phyloP scores from a whole-genome alignment of 768 basidiomycete species.

The Tylopilus rubrobrunneus region DNA sequence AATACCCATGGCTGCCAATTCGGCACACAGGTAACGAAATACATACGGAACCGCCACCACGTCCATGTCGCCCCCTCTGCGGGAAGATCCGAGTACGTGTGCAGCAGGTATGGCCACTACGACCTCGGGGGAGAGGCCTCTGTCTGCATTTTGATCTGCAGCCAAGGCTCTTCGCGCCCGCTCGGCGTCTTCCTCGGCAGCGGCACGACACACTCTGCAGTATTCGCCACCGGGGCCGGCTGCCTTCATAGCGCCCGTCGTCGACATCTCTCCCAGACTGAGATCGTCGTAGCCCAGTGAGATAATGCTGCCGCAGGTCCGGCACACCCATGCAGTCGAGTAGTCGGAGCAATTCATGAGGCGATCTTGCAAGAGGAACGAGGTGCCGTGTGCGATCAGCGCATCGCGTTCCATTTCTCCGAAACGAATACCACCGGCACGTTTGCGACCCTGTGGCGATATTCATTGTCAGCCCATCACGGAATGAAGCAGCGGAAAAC shows the following conservation, averaged over 20 bases:
- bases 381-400: slow-evolving; percentile 96
- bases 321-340: slow-evolving; percentile 98
- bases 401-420: slow-evolving; percentile 99
- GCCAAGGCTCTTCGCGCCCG: slow-evolving; percentile 54
- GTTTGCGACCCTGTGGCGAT: slow-evolving; percentile 82
- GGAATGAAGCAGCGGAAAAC: slow-evolving; percentile 15
- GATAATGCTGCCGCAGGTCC: slow-evolving; percentile 92
- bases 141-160: slow-evolving; percentile 48
- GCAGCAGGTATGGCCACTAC: slow-evolving; percentile 63
- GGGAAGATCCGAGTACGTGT: slow-evolving; percentile 55
- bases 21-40: slow-evolving; percentile 90
- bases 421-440: slow-evolving; percentile 97
- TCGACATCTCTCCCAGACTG: slow-evolving; percentile 59
- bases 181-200: slow-evolving; percentile 60
- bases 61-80: slow-evolving; percentile 82
- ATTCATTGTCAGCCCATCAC: slow-evolving; percentile 3
- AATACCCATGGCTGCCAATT: slow-evolving; percentile 98
- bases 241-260: slow-evolving; percentile 48
- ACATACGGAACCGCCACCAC: slow-evolving; percentile 95
- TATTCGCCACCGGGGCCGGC: slow-evolving; percentile 86
- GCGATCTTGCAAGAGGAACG: slow-evolving; percentile 96
- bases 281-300: slow-evolving; percentile 94
- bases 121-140: slow-evolving; percentile 46
- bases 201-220: slow-evolving; percentile 86
- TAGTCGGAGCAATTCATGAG: slow-evolving; percentile 99